Percentiles rank a stretch among this genome's conserved stretches.
These are phyloP conservation scores for Discostella stelligera DNA, from an alignment of 352 stramenopile species.

Conservation along the genomic window DNA sequence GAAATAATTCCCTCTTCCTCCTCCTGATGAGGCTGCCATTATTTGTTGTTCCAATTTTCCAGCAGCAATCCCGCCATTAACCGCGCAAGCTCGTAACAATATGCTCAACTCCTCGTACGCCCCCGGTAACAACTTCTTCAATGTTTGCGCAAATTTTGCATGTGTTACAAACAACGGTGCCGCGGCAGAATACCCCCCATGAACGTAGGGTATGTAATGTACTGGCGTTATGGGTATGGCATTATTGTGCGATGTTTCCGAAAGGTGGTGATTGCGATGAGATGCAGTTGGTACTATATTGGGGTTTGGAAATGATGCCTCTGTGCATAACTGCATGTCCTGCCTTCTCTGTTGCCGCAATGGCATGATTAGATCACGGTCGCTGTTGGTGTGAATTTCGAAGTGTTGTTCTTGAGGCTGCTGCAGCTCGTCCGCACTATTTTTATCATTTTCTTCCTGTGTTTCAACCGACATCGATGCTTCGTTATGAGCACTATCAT, in stretches of 20 bases:
- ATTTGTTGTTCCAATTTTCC: background rate
- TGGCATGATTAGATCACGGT: background rate
- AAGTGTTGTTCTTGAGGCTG: too few relatives aligned
- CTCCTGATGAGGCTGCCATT: too few relatives aligned
- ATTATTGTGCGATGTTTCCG: background rate
- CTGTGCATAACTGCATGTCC: background rate
- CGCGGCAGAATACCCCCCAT: slow-evolving; percentile 43
- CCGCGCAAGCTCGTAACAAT: slow-evolving; percentile 15
- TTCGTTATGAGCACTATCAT: background rate
- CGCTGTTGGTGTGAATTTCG: background rate
- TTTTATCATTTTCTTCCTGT: too few relatives aligned
- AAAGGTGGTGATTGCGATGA: background rate
- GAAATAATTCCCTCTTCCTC: background rate
- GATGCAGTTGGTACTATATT: too few relatives aligned
- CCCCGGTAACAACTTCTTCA: slow-evolving; percentile 36
- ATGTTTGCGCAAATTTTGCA: slow-evolving; percentile 30
- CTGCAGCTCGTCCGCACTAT: too few relatives aligned
- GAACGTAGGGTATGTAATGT: slow-evolving; percentile 51
- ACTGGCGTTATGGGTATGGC: slow-evolving; percentile 29
- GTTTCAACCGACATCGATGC: too few relatives aligned
- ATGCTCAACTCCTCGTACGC: slow-evolving; percentile 26
- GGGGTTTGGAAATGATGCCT: background rate
- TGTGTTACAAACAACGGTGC: slow-evolving; percentile 50
- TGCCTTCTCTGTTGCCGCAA: background rate
- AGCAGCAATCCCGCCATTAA: background rate